Conservation (phyloP, 2,329 filamentous ascomycete genomes). For the Ceratocystis huliohia region DNA sequence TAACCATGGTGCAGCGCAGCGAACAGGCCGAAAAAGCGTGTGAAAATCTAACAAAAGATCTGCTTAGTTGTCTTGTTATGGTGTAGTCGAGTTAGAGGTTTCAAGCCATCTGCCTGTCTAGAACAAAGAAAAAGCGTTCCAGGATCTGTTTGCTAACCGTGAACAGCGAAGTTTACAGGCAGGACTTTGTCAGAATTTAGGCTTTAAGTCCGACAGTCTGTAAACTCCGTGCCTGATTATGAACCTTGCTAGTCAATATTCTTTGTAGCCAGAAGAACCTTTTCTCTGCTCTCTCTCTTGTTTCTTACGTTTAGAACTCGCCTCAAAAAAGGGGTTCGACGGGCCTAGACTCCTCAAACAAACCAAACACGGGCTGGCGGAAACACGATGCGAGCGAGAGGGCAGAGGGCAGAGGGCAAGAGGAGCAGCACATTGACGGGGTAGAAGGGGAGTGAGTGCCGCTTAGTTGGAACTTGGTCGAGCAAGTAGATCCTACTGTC, state of each 20-base stretch:
- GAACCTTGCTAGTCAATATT: neutral
- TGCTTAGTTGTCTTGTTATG: neutral
- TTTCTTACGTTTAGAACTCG: neutral
- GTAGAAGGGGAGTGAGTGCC: neutral
- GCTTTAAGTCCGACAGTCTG: neutral
- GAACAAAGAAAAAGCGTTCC: neutral
- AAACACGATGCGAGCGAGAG: neutral
- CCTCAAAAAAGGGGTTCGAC: neutral
- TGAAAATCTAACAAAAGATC: neutral
- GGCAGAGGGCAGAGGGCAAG: neutral
- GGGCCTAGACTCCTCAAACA: neutral
- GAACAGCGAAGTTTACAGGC: neutral
- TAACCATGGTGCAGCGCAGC: neutral
- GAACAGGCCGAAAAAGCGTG: neutral
- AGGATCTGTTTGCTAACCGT: neutral
- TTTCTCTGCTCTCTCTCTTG: neutral
- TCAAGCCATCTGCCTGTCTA: neutral
- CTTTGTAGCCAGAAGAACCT: neutral
- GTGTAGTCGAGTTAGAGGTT: neutral
- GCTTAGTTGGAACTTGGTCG: neutral
- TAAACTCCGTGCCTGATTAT: neutral
- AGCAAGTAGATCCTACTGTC: constrained; percentile 1
- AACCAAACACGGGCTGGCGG: neutral
- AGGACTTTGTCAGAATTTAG: neutral
- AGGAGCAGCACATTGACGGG: neutral